phyloP scores from a whole-genome alignment of 768 basidiomycete genomes.

The Suillus weaverae region DNA sequence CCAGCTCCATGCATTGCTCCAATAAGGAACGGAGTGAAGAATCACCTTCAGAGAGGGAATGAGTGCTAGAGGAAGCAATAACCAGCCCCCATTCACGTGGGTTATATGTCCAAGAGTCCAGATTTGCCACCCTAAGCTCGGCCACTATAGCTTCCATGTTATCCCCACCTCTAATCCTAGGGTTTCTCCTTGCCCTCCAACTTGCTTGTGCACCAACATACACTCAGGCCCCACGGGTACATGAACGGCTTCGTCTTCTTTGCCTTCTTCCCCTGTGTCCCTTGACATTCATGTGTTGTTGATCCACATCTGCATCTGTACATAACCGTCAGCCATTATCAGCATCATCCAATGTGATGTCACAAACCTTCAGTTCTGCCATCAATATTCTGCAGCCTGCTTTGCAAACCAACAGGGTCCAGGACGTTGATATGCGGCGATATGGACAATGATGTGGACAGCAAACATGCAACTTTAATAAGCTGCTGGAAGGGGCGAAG shows the following conservation, averaged over 20 bases:
- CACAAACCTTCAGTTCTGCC: too few relatives aligned
- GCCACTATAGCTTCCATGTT: neutral
- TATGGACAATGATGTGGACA: too few relatives aligned
- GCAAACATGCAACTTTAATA: too few relatives aligned
- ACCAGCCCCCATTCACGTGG: neutral
- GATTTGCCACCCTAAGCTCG: neutral
- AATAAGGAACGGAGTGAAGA: neutral
- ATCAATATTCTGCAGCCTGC: too few relatives aligned
- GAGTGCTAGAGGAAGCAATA: neutral
- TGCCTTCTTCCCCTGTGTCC: neutral
- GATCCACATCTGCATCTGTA: neutral
- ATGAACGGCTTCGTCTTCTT: neutral
- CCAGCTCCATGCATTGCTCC: neutral
- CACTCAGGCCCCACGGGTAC: neutral
- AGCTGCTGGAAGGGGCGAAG: too few relatives aligned
- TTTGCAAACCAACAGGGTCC: too few relatives aligned
- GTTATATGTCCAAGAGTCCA: neutral
- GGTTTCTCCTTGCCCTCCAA: neutral
- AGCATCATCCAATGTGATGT: too few relatives aligned
- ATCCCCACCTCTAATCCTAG: neutral
- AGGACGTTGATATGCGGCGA: too few relatives aligned
- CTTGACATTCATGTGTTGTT: neutral
- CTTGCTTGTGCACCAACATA: neutral
- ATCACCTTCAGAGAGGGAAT: neutral
- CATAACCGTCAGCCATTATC: too few relatives aligned